Base-by-base conservation (phyloP, 306 rosid genomes). In the Sicyos baderoa region DNA sequence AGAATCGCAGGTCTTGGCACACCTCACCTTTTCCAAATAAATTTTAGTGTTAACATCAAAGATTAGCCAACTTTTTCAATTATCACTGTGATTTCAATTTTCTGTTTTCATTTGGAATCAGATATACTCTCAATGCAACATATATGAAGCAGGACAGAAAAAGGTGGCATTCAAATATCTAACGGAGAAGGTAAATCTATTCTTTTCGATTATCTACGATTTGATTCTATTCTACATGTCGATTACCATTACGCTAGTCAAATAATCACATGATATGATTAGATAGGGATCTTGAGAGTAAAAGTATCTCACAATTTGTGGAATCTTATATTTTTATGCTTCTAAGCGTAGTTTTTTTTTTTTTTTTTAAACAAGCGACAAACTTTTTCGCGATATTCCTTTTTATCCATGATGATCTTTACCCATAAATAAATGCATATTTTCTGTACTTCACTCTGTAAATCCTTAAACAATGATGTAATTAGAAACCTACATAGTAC, bases 141-240 rank as follows among this genome's bases (percentile, higher is more conserved):
- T 94, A 73, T 94, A 94, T 59, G 97, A 94, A 82, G 97, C 99
- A 0, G 97, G 99, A n/a, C 95, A 88, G 59, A 94, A 94, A 81
- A 90, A 85, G 74, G 57, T 94, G 50, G 95, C 90, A 6, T 90
- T 90, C 71, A 90, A 90, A 79, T 94, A 90, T 78, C 85, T 85
- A 48, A 68, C 84, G 4, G 99, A 90, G 73, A 90, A 90, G 96
- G 96, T 90, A 80, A 66, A 81, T 72, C 44, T 56, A 1, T 55
- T 70, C 74, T 79, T 73, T 40, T 40, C 10, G 10, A 21, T 40
- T 68, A 64, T 29, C 64, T 17, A 37, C 5, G 64, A 16, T 13
- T 60, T 15, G 63, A 57, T 32, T 37, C 52, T 4, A 29, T 29
- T 29, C 9, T 58, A 25, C 23, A 25, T 49, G 52, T 10, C 14